Base-by-base conservation (phyloP, 192 early-diverging fungal genomes). In the Coemansia umbellata region DNA sequence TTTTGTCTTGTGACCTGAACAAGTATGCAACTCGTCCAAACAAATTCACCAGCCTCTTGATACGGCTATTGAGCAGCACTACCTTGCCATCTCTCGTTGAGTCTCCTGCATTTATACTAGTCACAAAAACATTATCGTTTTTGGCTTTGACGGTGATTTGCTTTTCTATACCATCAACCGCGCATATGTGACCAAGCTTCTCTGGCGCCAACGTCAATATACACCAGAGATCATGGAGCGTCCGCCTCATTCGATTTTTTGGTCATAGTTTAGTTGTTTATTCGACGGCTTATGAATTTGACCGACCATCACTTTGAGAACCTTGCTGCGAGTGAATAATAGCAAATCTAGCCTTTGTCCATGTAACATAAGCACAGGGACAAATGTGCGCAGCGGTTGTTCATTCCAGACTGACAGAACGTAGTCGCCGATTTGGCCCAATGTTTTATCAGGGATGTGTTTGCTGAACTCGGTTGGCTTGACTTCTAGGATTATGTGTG, bases 201-300 rank as follows among this genome's bases (percentile, higher is more conserved):
- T 40, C 24, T 1, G 55, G 11, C 0, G 45, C 36, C 3, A 48
- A 37, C 0, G 27, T 49, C 33, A 61, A 8, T 4, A 53, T 22
- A 37, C 47, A 62, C 50, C 44, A 53, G 13, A 53, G 40, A 0
- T n/a, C 9, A 26, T 26, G 30, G 4, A 47, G 17, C 8, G 37
- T 47, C 0, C 11, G 14, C 18, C n/a, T 1, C 14, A 36, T 5
- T 21, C 21, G 15, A 21, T 18, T 6, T 30, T 8, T 0, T 53
- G 26, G 3, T 7, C 2, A 26, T 6, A 3, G 22, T 30, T 2
- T 42, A 26, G 37, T 8, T 1, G 2, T 5, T 1, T 41, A 6
- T 21, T n/a, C 10, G 28, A 27, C 5, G n/a, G n/a, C n/a, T 21
- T 43, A 26, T 40, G 43, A 3, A 42, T 30, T 0, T 17, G 5